These are phyloP conservation scores for Beauveria bassiana DNA, from an alignment of 2,329 filamentous ascomycete species.

Conservation along the genomic window DNA sequence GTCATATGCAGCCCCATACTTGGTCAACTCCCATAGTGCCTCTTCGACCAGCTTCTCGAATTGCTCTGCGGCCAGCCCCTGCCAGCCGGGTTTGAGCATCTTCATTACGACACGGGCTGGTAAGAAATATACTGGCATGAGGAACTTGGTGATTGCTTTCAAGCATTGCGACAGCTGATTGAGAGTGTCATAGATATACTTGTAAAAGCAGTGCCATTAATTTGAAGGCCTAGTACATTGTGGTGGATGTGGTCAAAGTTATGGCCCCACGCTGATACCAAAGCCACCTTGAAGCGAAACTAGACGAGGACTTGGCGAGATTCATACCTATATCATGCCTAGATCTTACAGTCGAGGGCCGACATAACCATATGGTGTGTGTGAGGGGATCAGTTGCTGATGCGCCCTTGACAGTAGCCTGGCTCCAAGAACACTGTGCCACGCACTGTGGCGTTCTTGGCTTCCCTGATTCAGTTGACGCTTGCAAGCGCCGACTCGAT, in stretches of 20 bases:
- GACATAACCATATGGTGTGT: no score
- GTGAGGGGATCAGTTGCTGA: no score
- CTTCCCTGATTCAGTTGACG: background rate
- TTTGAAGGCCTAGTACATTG: background rate
- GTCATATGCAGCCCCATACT: background rate
- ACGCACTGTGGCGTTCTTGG: background rate
- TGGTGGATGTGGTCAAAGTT: background rate
- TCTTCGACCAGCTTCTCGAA: background rate
- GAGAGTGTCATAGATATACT: no score
- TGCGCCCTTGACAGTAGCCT: no score
- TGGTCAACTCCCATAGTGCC: background rate
- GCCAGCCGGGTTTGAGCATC: background rate
- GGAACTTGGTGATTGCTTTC: no score
- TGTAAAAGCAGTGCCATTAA: no score
- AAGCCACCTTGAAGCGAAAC: background rate
- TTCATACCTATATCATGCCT: no score
- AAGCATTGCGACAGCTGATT: no score
- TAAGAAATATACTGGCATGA: no score
- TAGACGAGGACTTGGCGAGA: no score
- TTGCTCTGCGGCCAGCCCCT: background rate
- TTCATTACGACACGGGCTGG: background rate
- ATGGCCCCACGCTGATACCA: background rate
- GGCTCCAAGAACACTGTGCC: background rate
- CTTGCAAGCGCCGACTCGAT: background rate
- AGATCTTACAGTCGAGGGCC: no score